phyloP scores from a whole-genome alignment of 148 eudicot species.

The Drosera capensis region DNA sequence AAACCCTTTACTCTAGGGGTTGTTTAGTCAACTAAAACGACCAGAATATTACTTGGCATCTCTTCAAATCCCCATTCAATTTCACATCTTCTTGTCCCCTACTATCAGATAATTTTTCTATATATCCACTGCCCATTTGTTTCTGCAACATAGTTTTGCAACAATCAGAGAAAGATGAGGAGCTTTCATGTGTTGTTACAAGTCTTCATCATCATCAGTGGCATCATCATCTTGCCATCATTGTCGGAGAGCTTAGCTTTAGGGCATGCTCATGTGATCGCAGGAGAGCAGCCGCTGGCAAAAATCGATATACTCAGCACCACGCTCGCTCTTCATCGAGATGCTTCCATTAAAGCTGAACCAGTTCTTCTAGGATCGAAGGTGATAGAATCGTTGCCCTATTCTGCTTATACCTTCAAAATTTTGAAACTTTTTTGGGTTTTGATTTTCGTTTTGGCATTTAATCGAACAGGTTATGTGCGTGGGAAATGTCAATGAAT shows the following conservation, averaged over 20 bases:
- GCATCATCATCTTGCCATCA: no score
- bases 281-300: constrained; percentile 23
- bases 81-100: no score
- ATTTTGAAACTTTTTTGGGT: neutral
- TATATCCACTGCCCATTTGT: no score
- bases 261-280: constrained; percentile 5
- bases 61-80: no score
- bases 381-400: constrained; percentile 2
- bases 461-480: neutral
- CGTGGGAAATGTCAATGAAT: neutral
- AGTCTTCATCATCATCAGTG: constrained; percentile 3
- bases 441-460: constrained; percentile 7
- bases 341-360: constrained; percentile 15
- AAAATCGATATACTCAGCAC: constrained; percentile 19
- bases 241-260: constrained; percentile 7
- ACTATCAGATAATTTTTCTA: no score
- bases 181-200: neutral
- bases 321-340: constrained; percentile 7
- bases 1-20: no score
- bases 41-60: no score
- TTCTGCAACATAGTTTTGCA: no score
- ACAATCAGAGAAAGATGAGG: neutral
- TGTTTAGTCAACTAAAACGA: no score
- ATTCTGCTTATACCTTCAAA: no score
- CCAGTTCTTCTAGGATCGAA: constrained; percentile 17